Evolutionary conservation across 176 grass and related monocot genomes (phyloP), one percentile per base, ranked within the genome.

Genomic region (Eremochloa ophiuroides): DNA sequence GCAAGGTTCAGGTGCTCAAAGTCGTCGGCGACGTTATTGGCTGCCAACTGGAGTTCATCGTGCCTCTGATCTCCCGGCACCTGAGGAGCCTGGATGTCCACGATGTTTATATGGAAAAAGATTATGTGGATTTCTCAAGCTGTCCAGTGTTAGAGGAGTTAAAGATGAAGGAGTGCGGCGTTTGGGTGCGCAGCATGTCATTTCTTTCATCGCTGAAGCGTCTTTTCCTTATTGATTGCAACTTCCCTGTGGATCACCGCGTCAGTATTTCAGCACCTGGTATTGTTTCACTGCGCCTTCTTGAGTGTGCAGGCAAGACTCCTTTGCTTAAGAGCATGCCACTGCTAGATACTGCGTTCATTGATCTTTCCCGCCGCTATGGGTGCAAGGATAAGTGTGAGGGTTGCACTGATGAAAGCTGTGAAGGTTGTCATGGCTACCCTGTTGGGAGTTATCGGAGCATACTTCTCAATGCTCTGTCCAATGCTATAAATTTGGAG

Each of bases 401-500:
- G 60, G 64, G 64, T 38, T 66, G 64, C n/a, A 35, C 18, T 66
- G 18, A n/a, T 66, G 33, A 4, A 33, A 66, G 18, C 64, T 66
- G 64, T n/a, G 64, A 66, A 66, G 64, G 64, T 38, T 66, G 33
- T n/a, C 31, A 38, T 66, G 64, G 33, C 7, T 38, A 66, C 38
- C 33, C 33, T 35, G 64, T n/a, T 66, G 64, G 64, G 64, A 66
- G 64, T 66, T 66, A 66, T 66, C 64, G 1, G 31, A 66, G 64
- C 1, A 9, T 66, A 1, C 33, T 66, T 66, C 33, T 66, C 33
- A 66, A 66, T n/a, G 35, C 4, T 38, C 4, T 67, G 20, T 67
- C 65, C 17, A 67, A 67, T 67, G 18, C 65, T 67, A 37, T 67
- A 35, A 39, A 67, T 67, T 67, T 39, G 65, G 65, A 67, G 65